Percentiles rank a stretch among this genome's conserved stretches.
These are phyloP conservation scores for Fragaria vesca DNA, from an alignment of 306 rosid species.

Conservation along the genomic window DNA sequence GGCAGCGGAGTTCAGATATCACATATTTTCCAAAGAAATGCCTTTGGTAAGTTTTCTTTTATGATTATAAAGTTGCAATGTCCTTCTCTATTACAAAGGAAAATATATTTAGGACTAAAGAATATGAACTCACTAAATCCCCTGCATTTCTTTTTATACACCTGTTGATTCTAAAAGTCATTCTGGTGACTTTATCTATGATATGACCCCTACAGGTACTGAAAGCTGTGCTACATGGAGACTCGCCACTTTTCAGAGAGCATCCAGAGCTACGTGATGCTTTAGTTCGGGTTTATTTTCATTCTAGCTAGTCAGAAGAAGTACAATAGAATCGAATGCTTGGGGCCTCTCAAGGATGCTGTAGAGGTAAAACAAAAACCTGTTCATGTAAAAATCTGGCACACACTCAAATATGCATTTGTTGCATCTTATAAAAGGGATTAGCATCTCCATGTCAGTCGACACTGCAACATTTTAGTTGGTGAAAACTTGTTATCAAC, in stretches of 20 bases:
- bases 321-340: constrained; percentile 80
- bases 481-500: background rate
- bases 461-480: background rate
- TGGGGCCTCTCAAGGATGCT: constrained; percentile 90
- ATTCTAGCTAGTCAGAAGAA: constrained; percentile 75
- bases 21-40: constrained; percentile 93
- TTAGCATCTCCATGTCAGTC: background rate
- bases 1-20: constrained; percentile 89
- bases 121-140: background rate
- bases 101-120: background rate
- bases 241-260: constrained; percentile 59
- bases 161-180: background rate
- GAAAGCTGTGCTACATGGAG: constrained; percentile 76
- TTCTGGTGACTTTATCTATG: constrained; percentile 8
- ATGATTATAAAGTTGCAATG: background rate
- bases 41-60: constrained; percentile 64
- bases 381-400: background rate
- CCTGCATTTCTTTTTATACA: background rate
- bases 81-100: background rate
- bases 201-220: constrained; percentile 58
- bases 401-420: background rate
- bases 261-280: constrained; percentile 74
- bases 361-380: constrained; percentile 47
- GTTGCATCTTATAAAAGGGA: background rate
- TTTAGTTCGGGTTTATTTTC: constrained; percentile 79